Evolutionary conservation across 768 basidiomycete species (phyloP), one percentile per base, ranked within the genome.

Genomic region (Scleroderma citrinum): DNA sequence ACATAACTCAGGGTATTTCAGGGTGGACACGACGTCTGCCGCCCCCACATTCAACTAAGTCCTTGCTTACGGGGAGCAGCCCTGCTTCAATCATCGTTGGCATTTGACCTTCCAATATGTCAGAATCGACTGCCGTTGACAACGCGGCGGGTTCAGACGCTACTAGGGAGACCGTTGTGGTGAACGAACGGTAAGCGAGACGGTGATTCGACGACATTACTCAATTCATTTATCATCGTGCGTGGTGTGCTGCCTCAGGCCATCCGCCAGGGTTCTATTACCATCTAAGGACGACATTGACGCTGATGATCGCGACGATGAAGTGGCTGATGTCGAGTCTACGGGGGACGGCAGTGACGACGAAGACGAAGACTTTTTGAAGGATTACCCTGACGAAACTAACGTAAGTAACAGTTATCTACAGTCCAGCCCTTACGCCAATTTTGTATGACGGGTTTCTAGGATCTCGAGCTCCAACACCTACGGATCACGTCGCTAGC

Each of bases 391-490:
- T 2, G 88, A 91, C 50, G 85, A 93, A 31, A 87, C 87, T 2
- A 83, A 91, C 66, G 92, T 90, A 57, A 55, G 80, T 64, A 23
- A 34, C 23, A 26, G 32, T 44, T 35, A 32, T 7, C 31, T 7
- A 7, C 34, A 35, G 3, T 13, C 26, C 26, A 4, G 26, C 26
- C 5, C 8, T 29, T 8, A 8, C 13, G 46, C 34, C 37, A 4
- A 37, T 41, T 23, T 16, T 40, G 16, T 6, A 4, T 8, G 36
- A 4, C 49, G 45, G 30, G 19, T 26, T 24, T 13, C 34, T 57
- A 95, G 93, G 92, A 95, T 56, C 73, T 96, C 31, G 90, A 94
- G 54, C 79, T 96, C 30, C 74, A 91, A 7, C 91, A 95, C 64
- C 75, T 83, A 3, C 82, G 87, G 24, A 76, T 96, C 43, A 76